phyloP scores from a whole-genome alignment of 140 eudicot species.

The Senecio squalidus region DNA sequence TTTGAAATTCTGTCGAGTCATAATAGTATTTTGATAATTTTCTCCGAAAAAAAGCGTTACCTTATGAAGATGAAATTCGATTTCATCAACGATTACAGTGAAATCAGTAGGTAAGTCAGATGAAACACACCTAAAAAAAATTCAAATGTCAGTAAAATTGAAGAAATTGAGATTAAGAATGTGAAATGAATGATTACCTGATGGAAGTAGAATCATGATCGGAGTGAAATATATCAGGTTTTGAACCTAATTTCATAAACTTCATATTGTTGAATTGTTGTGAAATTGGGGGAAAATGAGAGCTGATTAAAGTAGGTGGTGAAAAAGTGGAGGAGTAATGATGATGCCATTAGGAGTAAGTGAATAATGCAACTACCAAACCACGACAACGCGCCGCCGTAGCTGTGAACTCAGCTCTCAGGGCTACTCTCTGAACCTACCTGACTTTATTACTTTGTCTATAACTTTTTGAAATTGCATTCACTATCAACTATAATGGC shows the following conservation, averaged over 20 bases:
- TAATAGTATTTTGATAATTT: too few relatives aligned
- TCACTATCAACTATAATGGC: too few relatives aligned
- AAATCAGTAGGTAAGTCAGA: conserved; percentile 77
- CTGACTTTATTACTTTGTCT: conserved; percentile 18
- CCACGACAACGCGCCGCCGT: conserved; percentile 39
- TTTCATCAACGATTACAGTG: conserved; percentile 49
- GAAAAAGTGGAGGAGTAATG: conserved; percentile 9
- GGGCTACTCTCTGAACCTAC: background rate
- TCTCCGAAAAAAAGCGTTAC: too few relatives aligned
- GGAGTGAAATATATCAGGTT: conserved; percentile 76
- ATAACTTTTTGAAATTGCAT: too few relatives aligned
- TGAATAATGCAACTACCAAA: conserved; percentile 32
- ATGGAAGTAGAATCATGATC: conserved; percentile 44
- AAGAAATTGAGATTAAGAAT: too few relatives aligned
- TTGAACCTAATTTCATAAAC: conserved; percentile 93
- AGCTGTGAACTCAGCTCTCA: conserved; percentile 5
- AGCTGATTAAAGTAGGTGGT: background rate
- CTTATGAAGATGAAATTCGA: conserved; percentile 82
- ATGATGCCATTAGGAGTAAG: conserved; percentile 28
- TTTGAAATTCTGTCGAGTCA: too few relatives aligned
- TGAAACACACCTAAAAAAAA: conserved; percentile 56
- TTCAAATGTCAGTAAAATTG: too few relatives aligned
- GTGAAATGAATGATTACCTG: conserved; percentile 39
- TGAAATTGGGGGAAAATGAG: conserved; percentile 6
- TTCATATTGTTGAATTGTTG: conserved; percentile 41